These are phyloP conservation scores for Trichoderma breve DNA, from an alignment of 2,329 filamentous ascomycete genomes.

Conservation along the genomic window DNA sequence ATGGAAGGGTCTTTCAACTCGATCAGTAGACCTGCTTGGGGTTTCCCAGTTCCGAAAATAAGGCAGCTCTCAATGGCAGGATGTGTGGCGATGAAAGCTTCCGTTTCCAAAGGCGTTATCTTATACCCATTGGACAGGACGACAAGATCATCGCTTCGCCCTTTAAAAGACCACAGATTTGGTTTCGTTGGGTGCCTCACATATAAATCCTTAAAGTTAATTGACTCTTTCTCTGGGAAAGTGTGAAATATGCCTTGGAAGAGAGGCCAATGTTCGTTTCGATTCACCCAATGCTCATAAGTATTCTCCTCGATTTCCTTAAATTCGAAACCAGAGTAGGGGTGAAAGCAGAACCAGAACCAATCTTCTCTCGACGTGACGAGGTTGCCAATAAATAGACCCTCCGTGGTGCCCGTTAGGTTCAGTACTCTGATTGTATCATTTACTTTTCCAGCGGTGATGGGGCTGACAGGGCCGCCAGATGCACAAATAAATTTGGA, in stretches of 20 bases:
- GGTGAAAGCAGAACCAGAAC: slow-evolving; percentile 36
- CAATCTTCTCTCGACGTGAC: slow-evolving; percentile 30
- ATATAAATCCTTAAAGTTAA: slow-evolving; percentile 35
- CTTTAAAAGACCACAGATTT: slow-evolving; percentile 31
- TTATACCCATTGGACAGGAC: slow-evolving; percentile 35
- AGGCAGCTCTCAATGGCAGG: slow-evolving; percentile 30
- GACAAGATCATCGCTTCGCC: slow-evolving; percentile 32
- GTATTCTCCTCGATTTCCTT: slow-evolving; percentile 31
- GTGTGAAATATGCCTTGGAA: slow-evolving; percentile 38
- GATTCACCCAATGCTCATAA: slow-evolving; percentile 35
- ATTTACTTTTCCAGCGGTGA: not conserved
- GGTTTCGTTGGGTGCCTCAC: slow-evolving; percentile 29
- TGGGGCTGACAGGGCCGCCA: slow-evolving; percentile 22
- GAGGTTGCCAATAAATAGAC: slow-evolving; percentile 36
- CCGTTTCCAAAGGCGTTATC: slow-evolving; percentile 32
- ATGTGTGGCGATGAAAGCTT: slow-evolving; percentile 29
- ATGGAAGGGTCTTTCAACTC: slow-evolving; percentile 27
- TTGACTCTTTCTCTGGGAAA: slow-evolving; percentile 28
- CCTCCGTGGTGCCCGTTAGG: slow-evolving; percentile 36
- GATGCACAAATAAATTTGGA: slow-evolving; percentile 40
- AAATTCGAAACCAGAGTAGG: slow-evolving; percentile 36
- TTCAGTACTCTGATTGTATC: slow-evolving; percentile 29
- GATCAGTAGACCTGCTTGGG: slow-evolving; percentile 30
- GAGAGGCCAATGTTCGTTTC: slow-evolving; percentile 30
- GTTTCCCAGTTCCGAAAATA: slow-evolving; percentile 29